Base-by-base conservation (phyloP, 768 basidiomycete genomes). In the Hypholoma sublateritium region DNA sequence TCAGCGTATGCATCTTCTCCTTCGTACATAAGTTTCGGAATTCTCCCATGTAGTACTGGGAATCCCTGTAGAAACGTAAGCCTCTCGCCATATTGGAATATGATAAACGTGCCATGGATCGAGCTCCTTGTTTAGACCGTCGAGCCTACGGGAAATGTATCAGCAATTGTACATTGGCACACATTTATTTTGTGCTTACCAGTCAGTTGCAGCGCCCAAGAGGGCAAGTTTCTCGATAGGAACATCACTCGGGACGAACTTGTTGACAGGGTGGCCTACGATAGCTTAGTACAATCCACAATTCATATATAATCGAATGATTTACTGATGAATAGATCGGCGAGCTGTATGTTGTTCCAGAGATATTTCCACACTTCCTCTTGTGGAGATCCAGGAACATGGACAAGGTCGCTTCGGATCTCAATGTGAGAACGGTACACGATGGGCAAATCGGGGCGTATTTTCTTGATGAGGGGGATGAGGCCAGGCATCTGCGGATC, bases 391-490 rank as follows among this genome's bases (percentile, higher is more conserved):
- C 87, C 88, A 21, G 84, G 75, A 22, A 85, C 78, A 69, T 94
- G 90, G 21, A 93, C 86, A 41, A 97, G 86, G 69, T 95, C 91
- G 62, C 89, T 89, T 47, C 89, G 87, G 62, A 90, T 94, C 76
- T 98, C 94, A 59, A 97, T 97, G 77, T 97, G 95, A 51, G 93
- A 96, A 44, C 95, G 87, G 71, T 95, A 98, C 61, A 95, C 78
- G 67, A 97, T 93, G 52, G 94, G 94, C 46, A 95, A 76, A 22
- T 89, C 86, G 2, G 94, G 93, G 56, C 89, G 81, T 53, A 87
- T 76, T 75, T 89, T 88, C 70, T 84, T 87, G 79, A 97, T 96
- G 62, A 95, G 80, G 5, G 95, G 95, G 69, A 98, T 95, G 53
- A 97, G 80, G 48, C 93, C 93, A 41, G 93, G 91, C 86, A 97